Evolutionary conservation across 148 eudicot species (phyloP), one percentile per base, ranked within the genome.

Genomic region (Rhododendron molle): DNA sequence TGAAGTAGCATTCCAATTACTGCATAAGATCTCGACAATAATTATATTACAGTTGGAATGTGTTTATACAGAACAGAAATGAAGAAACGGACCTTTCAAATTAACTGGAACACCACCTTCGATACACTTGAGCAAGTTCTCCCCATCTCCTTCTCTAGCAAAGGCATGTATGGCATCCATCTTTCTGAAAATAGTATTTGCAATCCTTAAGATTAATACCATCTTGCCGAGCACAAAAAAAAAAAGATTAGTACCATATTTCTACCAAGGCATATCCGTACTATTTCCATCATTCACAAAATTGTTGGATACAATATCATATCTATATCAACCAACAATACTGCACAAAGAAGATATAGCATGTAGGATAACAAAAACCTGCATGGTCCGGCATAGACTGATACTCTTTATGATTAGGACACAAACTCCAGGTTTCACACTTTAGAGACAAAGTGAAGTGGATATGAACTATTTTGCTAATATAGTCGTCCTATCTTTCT

Each of bases 131-230:
- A 91, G 90, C 93, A 95, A 87, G 86, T 91, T 94, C 77, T 89
- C 93, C 23, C 87, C 87, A 81, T 97, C 98, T 81, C 99, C 98
- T 88, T 95, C 99, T 86, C 99, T 92, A 40, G 98, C 99, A 89
- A 93, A 97, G 72, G 89, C 94, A 90, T 97, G 99, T 71, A 94
- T 90, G 9, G 94, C 99, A 87, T 97, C 98, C 95, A 95, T 86
- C 91, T 93, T 90, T 90, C 98, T 95, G 91, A 18, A 87, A 85
- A 44, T 30, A 30, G 38, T 65, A 26, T 65, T 65, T 26, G 80
- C 81, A 56, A 80, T 81, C 38, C 46, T 85, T 62, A 86, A 12
- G 30, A 43, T 20, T n/a, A 56, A 21, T 44, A 83, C 28, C 26
- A 28, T 30, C 38, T 72, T 23, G 21, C 60, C 60, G 20, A 54